These are phyloP conservation scores for Nakaseomyces sp. DNA, from an alignment of 1,139 yeast genomes.

Conservation along the genomic window DNA sequence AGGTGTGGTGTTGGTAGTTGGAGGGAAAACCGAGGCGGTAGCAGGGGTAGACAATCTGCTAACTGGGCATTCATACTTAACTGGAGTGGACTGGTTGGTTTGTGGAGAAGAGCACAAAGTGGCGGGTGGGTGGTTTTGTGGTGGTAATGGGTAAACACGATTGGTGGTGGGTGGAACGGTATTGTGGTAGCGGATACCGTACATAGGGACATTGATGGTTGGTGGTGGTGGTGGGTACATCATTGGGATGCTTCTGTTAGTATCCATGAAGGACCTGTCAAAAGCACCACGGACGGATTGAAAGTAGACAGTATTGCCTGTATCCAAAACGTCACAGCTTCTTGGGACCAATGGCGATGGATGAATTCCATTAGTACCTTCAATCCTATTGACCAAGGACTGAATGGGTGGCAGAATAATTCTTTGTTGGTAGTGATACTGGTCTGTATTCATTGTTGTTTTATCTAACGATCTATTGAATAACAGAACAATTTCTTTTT, in stretches of 20 bases:
- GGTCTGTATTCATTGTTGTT: not conserved
- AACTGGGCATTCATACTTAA: not conserved
- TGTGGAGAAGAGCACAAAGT: not conserved
- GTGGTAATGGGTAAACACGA: not conserved
- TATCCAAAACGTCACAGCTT: not conserved
- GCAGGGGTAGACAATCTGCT: not conserved
- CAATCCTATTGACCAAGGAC: not conserved
- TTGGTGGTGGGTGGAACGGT: not conserved
- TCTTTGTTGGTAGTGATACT: not conserved
- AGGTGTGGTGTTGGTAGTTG: not conserved
- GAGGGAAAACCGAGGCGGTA: not conserved
- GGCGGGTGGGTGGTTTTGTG: not conserved
- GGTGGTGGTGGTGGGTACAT: conserved; percentile 2
- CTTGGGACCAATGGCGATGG: not conserved
- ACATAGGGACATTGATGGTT: not conserved
- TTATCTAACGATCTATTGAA: too few relatives aligned
- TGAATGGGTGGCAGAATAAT: not conserved
- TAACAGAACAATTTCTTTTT: not conserved
- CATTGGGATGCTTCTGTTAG: not conserved
- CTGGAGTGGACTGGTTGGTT: not conserved
- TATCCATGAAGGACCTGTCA: conserved; percentile 1
- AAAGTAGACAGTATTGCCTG: not conserved
- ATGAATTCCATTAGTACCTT: not conserved
- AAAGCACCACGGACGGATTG: not conserved
- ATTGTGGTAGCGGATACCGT: conserved; percentile 1